Percentiles rank a stretch among this genome's conserved stretches.
Conservation (phyloP, 179 eudicot genomes). For the Dionaea muscipula region DNA sequence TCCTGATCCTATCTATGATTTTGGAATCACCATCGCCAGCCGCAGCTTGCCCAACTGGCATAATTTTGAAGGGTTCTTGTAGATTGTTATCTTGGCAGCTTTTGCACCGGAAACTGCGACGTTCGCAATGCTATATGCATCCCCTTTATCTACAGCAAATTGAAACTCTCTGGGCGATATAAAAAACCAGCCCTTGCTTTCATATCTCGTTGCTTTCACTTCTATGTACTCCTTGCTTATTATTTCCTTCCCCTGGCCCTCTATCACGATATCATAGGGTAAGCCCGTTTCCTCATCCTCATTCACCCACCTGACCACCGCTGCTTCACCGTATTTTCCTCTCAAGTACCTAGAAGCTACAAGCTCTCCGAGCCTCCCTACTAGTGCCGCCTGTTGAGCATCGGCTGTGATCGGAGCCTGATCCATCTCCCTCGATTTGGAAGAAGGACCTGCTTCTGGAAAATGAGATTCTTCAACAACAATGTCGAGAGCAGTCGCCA, state of each 20-base stretch:
- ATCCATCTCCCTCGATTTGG: slow-evolving; percentile 21
- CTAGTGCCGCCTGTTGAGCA: slow-evolving; percentile 30
- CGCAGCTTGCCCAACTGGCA: slow-evolving; percentile 56
- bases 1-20: slow-evolving; percentile 4
- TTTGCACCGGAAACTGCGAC: slow-evolving; percentile 37
- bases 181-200: slow-evolving; percentile 58
- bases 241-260: slow-evolving; percentile 29
- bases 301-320: slow-evolving; percentile 66
- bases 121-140: slow-evolving; percentile 62
- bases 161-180: slow-evolving; percentile 81
- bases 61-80: slow-evolving; percentile 53
- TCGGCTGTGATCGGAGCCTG: slow-evolving; percentile 21
- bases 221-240: slow-evolving; percentile 52
- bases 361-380: slow-evolving; percentile 71
- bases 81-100: slow-evolving; percentile 38
- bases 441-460: slow-evolving; percentile 22
- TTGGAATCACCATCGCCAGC: slow-evolving; percentile 48
- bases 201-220: slow-evolving; percentile 72
- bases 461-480: slow-evolving; percentile 22
- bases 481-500: slow-evolving; percentile 18
- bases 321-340: slow-evolving; percentile 19
- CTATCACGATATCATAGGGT: slow-evolving; percentile 65
- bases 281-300: slow-evolving; percentile 59
- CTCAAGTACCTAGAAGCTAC: slow-evolving; percentile 58
- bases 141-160: slow-evolving; percentile 69